Evolutionary conservation across 1,284 basidiomycete genomes (phyloP).

Genomic region (Marasmius oreades): DNA sequence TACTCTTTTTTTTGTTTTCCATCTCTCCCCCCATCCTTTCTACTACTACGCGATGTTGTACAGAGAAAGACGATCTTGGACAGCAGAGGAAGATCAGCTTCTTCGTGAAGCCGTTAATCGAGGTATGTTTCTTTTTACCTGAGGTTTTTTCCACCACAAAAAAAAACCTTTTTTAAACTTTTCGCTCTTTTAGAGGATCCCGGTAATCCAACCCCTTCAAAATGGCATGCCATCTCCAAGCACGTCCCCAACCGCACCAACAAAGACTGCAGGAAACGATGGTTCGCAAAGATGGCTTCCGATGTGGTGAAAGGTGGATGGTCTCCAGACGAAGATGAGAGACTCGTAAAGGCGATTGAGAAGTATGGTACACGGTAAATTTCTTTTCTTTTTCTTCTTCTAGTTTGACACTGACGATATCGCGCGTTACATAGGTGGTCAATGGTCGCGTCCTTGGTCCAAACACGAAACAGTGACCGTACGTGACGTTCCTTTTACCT

Average conservation of each 20-base stretch:
- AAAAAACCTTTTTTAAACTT: not conserved
- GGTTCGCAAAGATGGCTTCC: constrained; percentile 60
- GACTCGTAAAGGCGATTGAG: constrained; percentile 50
- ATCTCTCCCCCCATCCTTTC: too few species aligned
- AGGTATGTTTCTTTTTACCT: constrained; percentile 29
- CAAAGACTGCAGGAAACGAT: constrained; percentile 57
- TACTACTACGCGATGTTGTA: constrained; percentile 30
- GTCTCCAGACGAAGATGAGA: constrained; percentile 54
- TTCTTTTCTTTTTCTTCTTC: not conserved
- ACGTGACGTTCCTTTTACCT: constrained; percentile 21
- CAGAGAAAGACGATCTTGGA: constrained; percentile 54
- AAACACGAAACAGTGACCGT: constrained; percentile 55
- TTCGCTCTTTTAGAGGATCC: constrained; percentile 43
- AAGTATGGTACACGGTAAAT: constrained; percentile 46
- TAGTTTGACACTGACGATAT: constrained; percentile 4
- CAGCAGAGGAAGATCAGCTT: constrained; percentile 50
- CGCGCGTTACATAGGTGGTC: constrained; percentile 41
- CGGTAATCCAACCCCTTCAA: constrained; percentile 47
- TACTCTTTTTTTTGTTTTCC: constrained; percentile 14
- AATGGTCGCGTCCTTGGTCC: constrained; percentile 47
- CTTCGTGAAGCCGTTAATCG: constrained; percentile 47
- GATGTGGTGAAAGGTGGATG: constrained; percentile 55
- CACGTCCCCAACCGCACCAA: constrained; percentile 56
- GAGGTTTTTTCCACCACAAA: constrained; percentile 1
- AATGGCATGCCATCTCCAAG: constrained; percentile 59